These are phyloP conservation scores for Alternaria ethzedia DNA, from an alignment of 2,329 filamentous ascomycete species.

Conservation along the genomic window DNA sequence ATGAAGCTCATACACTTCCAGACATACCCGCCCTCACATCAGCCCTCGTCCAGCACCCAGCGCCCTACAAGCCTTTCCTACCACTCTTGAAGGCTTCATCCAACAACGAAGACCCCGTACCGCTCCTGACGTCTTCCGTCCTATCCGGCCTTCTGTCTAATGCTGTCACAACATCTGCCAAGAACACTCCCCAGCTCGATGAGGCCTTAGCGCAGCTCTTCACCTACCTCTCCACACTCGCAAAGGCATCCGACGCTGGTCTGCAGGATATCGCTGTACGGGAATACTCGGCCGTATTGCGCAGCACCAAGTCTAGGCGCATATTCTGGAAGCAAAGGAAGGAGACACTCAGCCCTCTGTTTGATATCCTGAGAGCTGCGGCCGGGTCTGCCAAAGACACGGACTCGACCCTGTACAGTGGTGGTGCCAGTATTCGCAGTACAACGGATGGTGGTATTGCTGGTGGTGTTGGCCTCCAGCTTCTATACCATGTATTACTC, in stretches of 20 bases:
- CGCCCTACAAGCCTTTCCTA: slow-evolving; percentile 77
- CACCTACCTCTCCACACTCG: slow-evolving; percentile 82
- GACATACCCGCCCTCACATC: slow-evolving; percentile 80
- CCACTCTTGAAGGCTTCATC: slow-evolving; percentile 83
- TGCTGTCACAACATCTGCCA: slow-evolving; percentile 66
- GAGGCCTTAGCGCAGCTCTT: slow-evolving; percentile 82
- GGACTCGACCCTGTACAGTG: slow-evolving; percentile 64
- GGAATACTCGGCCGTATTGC: slow-evolving; percentile 84
- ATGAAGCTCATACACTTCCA: slow-evolving; percentile 49
- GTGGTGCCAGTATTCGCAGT: slow-evolving; percentile 63
- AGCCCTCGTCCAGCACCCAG: slow-evolving; percentile 74
- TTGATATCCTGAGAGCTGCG: slow-evolving; percentile 78
- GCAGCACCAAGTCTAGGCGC: slow-evolving; percentile 73
- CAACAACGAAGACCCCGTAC: slow-evolving; percentile 85
- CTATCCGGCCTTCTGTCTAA: slow-evolving; percentile 78
- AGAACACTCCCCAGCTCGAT: slow-evolving; percentile 66
- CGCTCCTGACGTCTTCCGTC: slow-evolving; percentile 86
- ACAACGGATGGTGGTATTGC: slow-evolving; percentile 66
- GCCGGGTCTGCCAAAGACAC: slow-evolving; percentile 76
- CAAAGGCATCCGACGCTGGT: slow-evolving; percentile 84
- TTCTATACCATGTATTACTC: slow-evolving; percentile 91
- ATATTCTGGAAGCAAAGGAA: slow-evolving; percentile 91
- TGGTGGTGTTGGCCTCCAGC: slow-evolving; percentile 87
- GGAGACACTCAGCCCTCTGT: slow-evolving; percentile 81
- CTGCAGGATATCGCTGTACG: slow-evolving; percentile 96